phyloP scores from a whole-genome alignment of 345 rosid genomes.

The Eucalyptus tenuipes region DNA sequence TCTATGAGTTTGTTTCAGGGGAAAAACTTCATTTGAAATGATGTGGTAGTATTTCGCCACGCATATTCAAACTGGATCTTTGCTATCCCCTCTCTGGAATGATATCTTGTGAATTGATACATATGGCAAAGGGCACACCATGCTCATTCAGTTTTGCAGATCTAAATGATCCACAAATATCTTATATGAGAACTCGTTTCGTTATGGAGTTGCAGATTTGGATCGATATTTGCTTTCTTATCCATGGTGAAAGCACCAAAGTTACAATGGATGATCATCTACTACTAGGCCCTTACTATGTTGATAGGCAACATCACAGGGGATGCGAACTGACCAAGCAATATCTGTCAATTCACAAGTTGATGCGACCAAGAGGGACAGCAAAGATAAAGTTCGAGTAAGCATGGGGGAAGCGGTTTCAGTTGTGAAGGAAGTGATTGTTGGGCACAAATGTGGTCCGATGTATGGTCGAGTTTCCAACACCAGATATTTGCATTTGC shows the following conservation, averaged over 20 bases:
- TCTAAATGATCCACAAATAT: no score
- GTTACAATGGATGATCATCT: neutral
- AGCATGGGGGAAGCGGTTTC: conserved; percentile 44
- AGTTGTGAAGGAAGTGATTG: conserved; percentile 42
- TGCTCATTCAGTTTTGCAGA: no score
- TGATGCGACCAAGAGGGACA: conserved; percentile 75
- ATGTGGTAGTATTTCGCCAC: no score
- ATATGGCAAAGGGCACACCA: no score
- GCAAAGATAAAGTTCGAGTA: conserved; percentile 72
- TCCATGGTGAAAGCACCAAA: neutral
- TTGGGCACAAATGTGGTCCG: conserved; percentile 35
- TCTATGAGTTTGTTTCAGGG: conserved; percentile 32
- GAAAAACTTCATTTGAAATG: conserved; percentile 13
- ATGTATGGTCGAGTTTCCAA: conserved; percentile 52
- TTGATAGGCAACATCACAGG: conserved; percentile 76
- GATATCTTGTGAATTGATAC: no score
- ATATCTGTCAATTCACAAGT: conserved; percentile 51
- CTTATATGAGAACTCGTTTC: neutral
- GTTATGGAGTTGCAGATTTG: neutral
- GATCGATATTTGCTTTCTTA: neutral
- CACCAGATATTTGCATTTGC: conserved; percentile 36
- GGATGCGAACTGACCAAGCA: conserved; percentile 76
- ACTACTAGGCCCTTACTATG: neutral
- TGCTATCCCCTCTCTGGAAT: no score
- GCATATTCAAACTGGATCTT: no score